A percentile compares a stretch with the other conserved stretches of the same genome.
These are phyloP conservation scores for Ceratocystis destructans DNA, from an alignment of 2,329 filamentous ascomycete species.

Conservation along the genomic window DNA sequence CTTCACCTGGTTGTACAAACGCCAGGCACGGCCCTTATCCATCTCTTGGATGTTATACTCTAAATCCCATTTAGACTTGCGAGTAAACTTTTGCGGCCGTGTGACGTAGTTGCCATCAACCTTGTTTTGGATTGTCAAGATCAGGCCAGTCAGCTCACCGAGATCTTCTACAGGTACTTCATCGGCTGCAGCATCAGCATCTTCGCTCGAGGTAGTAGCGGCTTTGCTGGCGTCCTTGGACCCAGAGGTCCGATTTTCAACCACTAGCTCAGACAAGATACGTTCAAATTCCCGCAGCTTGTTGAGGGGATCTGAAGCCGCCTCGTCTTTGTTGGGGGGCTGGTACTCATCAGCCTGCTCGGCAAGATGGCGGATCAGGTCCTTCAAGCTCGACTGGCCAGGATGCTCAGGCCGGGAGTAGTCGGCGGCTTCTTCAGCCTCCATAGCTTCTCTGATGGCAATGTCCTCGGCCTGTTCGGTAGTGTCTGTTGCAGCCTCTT, in stretches of 20 bases:
- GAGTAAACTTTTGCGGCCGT: constrained; percentile 41
- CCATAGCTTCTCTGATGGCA: constrained; percentile 12
- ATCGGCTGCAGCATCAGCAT: background rate
- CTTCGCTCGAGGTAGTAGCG: constrained; percentile 4
- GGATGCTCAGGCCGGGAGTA: constrained; percentile 17
- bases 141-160: constrained; percentile 49
- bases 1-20: constrained; percentile 44
- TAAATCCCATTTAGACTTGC: constrained; percentile 48
- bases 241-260: constrained; percentile 18
- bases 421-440: constrained; percentile 8
- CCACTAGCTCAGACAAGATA: constrained; percentile 37
- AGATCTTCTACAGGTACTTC: constrained; percentile 10
- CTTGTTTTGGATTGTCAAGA: constrained; percentile 56
- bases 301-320: constrained; percentile 23
- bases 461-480: background rate
- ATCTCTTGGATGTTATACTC: constrained; percentile 65
- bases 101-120: constrained; percentile 51
- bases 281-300: constrained; percentile 37
- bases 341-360: constrained; percentile 29
- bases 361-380: constrained; percentile 40
- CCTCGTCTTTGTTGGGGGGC: constrained; percentile 17
- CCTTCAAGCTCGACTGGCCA: constrained; percentile 27
- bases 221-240: background rate
- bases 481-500: background rate
- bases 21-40: constrained; percentile 29